Percentiles rank a stretch among this genome's conserved stretches.
phyloP scores from a whole-genome alignment of 805 yeast genomes.

The Ogataea zsoltii region DNA sequence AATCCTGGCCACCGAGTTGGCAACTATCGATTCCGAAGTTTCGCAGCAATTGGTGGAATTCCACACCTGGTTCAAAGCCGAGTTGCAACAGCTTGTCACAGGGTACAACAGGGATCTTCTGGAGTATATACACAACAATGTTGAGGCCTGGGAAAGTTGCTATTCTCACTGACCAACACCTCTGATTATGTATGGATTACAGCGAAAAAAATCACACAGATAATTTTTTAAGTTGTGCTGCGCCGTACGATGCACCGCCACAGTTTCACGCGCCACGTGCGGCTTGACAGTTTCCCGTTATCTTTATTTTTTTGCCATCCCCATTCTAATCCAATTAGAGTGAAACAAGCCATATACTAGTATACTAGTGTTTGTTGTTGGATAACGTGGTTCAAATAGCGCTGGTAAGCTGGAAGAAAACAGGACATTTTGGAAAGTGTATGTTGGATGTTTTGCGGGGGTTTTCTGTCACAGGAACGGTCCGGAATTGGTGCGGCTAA shows the following conservation, averaged over 20 bases:
- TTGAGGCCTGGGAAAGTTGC: slow-evolving; percentile 32
- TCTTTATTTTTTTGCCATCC: slow-evolving; percentile 22
- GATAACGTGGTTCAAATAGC: neutral
- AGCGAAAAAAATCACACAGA: neutral
- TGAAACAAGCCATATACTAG: neutral
- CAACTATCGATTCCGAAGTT: slow-evolving; percentile 25
- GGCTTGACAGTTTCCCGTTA: slow-evolving; percentile 9
- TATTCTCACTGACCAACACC: slow-evolving; percentile 13
- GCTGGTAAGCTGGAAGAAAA: slow-evolving; percentile 1
- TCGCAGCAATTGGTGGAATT: slow-evolving; percentile 28
- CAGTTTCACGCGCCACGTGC: slow-evolving; percentile 5
- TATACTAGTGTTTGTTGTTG: neutral
- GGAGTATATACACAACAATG: slow-evolving; percentile 25
- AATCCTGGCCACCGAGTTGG: slow-evolving; percentile 28
- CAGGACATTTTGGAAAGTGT: slow-evolving; percentile 6
- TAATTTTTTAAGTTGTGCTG: neutral
- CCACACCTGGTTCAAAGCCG: slow-evolving; percentile 35
- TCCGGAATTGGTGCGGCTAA: slow-evolving; percentile 4
- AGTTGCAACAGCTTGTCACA: slow-evolving; percentile 21
- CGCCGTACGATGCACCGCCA: slow-evolving; percentile 6
- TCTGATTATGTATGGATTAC: neutral
- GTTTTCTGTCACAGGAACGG: neutral
- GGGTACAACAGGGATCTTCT: slow-evolving; percentile 26
- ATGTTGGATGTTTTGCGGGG: neutral
- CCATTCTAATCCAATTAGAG: slow-evolving; percentile 10